phyloP scores from a whole-genome alignment of 352 stramenopile species.

The Pythium myriotylum region DNA sequence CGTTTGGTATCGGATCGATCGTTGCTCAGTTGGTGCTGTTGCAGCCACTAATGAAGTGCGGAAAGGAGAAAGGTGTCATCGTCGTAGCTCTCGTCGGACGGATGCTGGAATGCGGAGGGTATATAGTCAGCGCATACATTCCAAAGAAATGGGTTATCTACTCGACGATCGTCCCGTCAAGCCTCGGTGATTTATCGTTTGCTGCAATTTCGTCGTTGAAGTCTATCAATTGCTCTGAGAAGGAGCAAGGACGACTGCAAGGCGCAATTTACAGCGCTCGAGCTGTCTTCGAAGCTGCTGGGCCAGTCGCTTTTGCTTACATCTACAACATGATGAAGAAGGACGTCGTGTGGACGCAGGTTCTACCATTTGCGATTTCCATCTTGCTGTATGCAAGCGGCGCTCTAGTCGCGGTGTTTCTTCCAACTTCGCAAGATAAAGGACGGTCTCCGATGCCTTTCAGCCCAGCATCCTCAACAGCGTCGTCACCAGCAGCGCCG shows the following conservation, averaged over 20 bases:
- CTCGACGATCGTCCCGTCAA: slow-evolving; percentile 38
- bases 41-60: slow-evolving; percentile 56
- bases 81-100: slow-evolving; percentile 50
- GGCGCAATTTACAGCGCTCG: slow-evolving; percentile 70
- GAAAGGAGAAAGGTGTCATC: slow-evolving; percentile 70
- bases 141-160: slow-evolving; percentile 67
- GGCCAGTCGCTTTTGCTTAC: slow-evolving; percentile 54
- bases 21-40: slow-evolving; percentile 62
- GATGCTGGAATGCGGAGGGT: slow-evolving; percentile 45
- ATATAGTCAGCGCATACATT: slow-evolving; percentile 48
- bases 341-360: slow-evolving; percentile 43
- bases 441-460: slow-evolving; percentile 37
- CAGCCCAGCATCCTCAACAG: slow-evolving; percentile 42
- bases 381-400: slow-evolving; percentile 50
- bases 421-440: slow-evolving; percentile 33
- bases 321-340: slow-evolving; percentile 61
- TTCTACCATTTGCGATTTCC: slow-evolving; percentile 63
- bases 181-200: slow-evolving; percentile 70
- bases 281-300: slow-evolving; percentile 62
- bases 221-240: slow-evolving; percentile 63
- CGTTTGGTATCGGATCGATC: slow-evolving; percentile 58
- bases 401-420: slow-evolving; percentile 48
- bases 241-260: slow-evolving; percentile 78
- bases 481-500: slow-evolving; percentile 36
- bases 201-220: slow-evolving; percentile 67